A percentile compares a stretch with the other conserved stretches of the same genome.
phyloP scores from a whole-genome alignment of 192 early-diverging fungal genomes.

The Obelidium mucronatum region DNA sequence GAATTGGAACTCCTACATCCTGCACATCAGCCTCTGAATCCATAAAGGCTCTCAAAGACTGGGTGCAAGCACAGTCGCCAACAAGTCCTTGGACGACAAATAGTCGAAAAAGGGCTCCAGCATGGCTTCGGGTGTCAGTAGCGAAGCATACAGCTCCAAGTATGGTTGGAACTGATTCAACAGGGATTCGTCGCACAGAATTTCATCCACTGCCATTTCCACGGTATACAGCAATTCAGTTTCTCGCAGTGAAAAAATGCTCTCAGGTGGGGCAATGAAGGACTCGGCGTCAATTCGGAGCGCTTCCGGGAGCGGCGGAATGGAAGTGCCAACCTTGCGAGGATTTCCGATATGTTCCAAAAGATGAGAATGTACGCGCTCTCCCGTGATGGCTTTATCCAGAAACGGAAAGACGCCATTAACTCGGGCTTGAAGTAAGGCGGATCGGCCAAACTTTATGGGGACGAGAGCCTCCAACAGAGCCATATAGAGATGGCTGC shows the following conservation, averaged over 20 bases:
- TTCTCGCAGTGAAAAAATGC: background rate
- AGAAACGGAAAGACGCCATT: conserved; percentile 11
- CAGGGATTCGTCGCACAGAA: background rate
- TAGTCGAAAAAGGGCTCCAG: background rate
- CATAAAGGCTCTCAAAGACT: conserved; percentile 5
- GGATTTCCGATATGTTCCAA: background rate
- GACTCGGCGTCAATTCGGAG: background rate
- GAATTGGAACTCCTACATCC: no score
- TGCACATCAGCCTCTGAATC: no score
- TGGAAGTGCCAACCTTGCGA: background rate
- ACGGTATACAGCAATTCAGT: background rate
- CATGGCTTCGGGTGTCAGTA: background rate
- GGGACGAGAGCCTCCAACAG: background rate
- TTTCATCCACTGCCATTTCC: background rate
- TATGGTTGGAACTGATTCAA: background rate
- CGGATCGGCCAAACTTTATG: background rate
- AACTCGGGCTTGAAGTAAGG: background rate
- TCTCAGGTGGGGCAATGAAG: conserved; percentile 15
- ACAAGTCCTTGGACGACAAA: background rate
- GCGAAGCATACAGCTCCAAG: background rate
- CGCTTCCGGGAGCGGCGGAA: background rate
- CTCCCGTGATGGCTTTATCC: background rate
- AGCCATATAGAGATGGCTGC: background rate
- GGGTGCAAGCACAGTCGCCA: background rate
- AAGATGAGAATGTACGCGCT: background rate